Conservation (phyloP, 768 basidiomycete genomes). For the Macrolepiota albuminosa region DNA sequence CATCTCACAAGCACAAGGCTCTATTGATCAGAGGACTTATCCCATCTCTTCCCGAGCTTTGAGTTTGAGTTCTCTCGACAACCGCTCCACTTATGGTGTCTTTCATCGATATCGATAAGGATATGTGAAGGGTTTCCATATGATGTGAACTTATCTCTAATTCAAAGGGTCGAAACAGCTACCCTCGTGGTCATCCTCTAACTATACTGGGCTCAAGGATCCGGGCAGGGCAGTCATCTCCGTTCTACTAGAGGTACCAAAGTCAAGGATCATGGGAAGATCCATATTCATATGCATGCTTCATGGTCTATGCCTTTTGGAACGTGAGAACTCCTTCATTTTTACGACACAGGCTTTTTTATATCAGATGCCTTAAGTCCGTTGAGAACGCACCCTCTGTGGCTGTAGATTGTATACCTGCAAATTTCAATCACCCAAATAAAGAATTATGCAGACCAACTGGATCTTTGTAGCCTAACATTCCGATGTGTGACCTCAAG, state of each 20-base stretch:
- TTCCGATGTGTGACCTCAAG: background rate
- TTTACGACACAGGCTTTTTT: background rate
- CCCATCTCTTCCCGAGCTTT: background rate
- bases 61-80: background rate
- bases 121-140: too few species aligned
- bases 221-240: background rate
- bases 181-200: background rate
- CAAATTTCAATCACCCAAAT: background rate
- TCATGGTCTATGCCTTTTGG: background rate
- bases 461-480: background rate
- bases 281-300: background rate
- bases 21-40: background rate
- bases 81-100: background rate
- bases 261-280: background rate
- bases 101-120: background rate
- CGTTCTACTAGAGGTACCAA: background rate
- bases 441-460: background rate
- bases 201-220: background rate
- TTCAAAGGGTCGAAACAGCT: background rate
- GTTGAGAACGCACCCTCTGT: background rate
- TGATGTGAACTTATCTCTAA: background rate
- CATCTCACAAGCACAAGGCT: background rate
- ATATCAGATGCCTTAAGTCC: background rate
- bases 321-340: background rate
- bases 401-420: background rate